phyloP scores from a whole-genome alignment of 371 early-diverging fungal species.

The Rhizopus stolonifer region DNA sequence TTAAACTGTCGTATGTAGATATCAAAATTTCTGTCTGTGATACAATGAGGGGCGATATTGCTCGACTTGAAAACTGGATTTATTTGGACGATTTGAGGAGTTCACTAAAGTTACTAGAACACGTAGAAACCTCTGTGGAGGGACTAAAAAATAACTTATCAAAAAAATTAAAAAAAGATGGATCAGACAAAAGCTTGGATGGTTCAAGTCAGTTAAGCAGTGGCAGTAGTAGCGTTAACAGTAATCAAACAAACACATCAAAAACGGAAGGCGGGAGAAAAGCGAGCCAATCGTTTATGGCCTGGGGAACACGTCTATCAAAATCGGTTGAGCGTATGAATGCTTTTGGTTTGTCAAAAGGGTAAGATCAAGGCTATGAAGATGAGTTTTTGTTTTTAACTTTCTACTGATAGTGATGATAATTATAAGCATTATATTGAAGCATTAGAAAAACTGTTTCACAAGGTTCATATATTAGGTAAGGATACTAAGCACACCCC shows the following conservation, averaged over 20 bases:
- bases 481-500: conserved; percentile 7
- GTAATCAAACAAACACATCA: neutral
- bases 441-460: conserved; percentile 34
- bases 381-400: neutral
- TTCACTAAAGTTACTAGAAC: conserved; percentile 33
- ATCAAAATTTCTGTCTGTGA: conserved; percentile 58
- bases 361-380: conserved; percentile 28
- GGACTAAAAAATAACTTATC: conserved; percentile 30
- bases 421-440: conserved; percentile 47
- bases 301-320: conserved; percentile 48
- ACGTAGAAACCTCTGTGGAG: conserved; percentile 39
- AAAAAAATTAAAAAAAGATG: conserved; percentile 43
- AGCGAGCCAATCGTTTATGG: conserved; percentile 31
- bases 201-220: neutral
- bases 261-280: conserved; percentile 18
- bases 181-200: conserved; percentile 9
- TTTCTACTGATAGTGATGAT: conserved; percentile 34
- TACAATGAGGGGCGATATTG: conserved; percentile 31
- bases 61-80: conserved; percentile 38
- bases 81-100: conserved; percentile 34
- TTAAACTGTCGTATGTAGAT: conserved; percentile 52
- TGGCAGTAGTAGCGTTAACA: neutral
- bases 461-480: conserved; percentile 41
- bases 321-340: conserved; percentile 58
- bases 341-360: conserved; percentile 48